Percentiles rank a stretch among this genome's conserved stretches.
Evolutionary conservation across 768 basidiomycete genomes (phyloP).

Genomic region (Fomitopsis serialis): DNA sequence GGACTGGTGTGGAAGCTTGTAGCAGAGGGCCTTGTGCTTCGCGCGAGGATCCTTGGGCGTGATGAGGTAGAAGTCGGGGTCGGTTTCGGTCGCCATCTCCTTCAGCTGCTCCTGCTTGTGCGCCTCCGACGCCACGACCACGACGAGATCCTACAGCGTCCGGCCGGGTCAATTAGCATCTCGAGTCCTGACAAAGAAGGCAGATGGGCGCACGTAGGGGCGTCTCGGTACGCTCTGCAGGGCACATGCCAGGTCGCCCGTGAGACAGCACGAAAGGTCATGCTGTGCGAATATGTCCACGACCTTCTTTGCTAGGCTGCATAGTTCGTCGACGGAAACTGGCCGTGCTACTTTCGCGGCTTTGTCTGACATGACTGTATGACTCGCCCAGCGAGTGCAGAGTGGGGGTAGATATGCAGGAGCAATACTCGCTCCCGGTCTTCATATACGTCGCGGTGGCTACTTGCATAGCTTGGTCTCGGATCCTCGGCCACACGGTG

Average conservation of each 20-base stretch:
- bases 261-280: slow-evolving; percentile 16
- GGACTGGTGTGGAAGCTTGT: slow-evolving; percentile 16
- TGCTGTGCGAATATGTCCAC: slow-evolving; percentile 5
- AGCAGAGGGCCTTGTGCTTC: slow-evolving; percentile 39
- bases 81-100: slow-evolving; percentile 22
- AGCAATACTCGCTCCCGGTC: too few species aligned
- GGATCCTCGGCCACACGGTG: too few species aligned
- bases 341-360: neutral
- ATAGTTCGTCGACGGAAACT: slow-evolving; percentile 6
- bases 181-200: neutral
- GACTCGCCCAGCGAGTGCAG: neutral
- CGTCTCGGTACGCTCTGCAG: slow-evolving; percentile 16
- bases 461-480: too few species aligned
- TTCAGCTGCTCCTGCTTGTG: slow-evolving; percentile 37
- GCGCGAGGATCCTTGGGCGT: slow-evolving; percentile 27
- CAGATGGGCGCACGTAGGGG: slow-evolving; percentile 14
- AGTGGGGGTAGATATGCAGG: neutral
- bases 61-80: slow-evolving; percentile 33
- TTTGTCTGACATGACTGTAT: neutral
- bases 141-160: slow-evolving; percentile 38
- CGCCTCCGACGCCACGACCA: slow-evolving; percentile 33
- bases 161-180: neutral
- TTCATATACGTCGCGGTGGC: too few species aligned
- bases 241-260: slow-evolving; percentile 18
- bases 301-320: slow-evolving; percentile 10